phyloP scores from a whole-genome alignment of 768 basidiomycete genomes.

The Xerocomus potaroensis region DNA sequence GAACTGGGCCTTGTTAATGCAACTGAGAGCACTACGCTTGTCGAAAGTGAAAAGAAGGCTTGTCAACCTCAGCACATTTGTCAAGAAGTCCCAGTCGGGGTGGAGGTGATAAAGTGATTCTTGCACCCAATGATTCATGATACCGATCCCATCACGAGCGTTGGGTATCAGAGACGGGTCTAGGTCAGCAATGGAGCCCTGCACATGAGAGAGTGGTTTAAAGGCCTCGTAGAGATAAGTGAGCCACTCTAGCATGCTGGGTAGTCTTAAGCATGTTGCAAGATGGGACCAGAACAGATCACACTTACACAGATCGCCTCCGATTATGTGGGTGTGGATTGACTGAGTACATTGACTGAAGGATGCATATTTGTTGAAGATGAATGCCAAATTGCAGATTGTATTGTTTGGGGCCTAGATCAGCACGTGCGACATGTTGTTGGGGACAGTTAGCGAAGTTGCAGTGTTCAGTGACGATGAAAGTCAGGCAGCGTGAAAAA shows the following conservation, averaged over 20 bases:
- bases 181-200: constrained; percentile 42
- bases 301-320: constrained; percentile 5
- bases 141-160: constrained; percentile 31
- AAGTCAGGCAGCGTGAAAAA: constrained; percentile 40
- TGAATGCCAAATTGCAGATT: constrained; percentile 41
- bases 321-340: neutral
- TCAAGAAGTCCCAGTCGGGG: constrained; percentile 24
- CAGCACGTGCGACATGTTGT: constrained; percentile 31
- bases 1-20: constrained; percentile 34
- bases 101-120: constrained; percentile 38
- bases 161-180: constrained; percentile 37
- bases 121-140: constrained; percentile 45
- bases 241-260: constrained; percentile 31
- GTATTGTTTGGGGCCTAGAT: constrained; percentile 33
- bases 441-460: constrained; percentile 30
- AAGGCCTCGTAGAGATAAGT: constrained; percentile 45
- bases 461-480: constrained; percentile 32
- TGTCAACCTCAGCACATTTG: constrained; percentile 35
- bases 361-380: constrained; percentile 47
- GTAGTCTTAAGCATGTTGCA: neutral
- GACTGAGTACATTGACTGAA: constrained; percentile 30
- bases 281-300: neutral
- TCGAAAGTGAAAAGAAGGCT: constrained; percentile 39
- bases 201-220: constrained; percentile 41
- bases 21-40: constrained; percentile 26